Base-by-base conservation (phyloP, 176 grass and related monocot genomes). In the Carex parvula region DNA sequence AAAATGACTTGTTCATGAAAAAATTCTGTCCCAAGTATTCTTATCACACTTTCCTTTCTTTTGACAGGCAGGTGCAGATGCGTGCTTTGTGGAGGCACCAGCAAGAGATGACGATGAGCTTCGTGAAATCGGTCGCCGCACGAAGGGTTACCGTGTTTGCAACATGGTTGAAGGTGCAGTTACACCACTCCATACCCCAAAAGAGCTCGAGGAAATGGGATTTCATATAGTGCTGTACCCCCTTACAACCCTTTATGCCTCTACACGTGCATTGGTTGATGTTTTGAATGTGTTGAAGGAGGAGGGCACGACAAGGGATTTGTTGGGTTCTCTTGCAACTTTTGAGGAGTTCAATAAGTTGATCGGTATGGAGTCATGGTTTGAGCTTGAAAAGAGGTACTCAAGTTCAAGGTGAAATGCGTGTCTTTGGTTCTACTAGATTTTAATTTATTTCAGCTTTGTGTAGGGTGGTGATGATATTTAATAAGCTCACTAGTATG, bases 101-200 rank as follows among this genome's bases (percentile, higher is more conserved):
- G 37, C 37, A 39, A 72, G 89, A 65, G 59, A 74, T 63, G 85
- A 90, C 57, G 77, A 82, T 8, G 89, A 90, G 48, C 75, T 90
- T 67, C 72, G 50, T 50, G 82, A 90, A 72, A 81, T 90, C 9
- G 68, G 75, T 21, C 59, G 24, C 65, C 76, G 50, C 32, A 90
- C 85, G 0, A 68, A 37, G 20, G 85, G 85, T 8, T 90, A 85
- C 48, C 67, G 82, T 17, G 85, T 87, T 26, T 84, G 73, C 81
- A 90, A 87, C 85, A 87, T 90, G 89, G 81, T 90, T 46, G 82
- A 90, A 81, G 89, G 89, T 24, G 85, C 85, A 6, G 60, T 81
- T 24, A 90, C 89, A 24, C 89, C 89, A 48, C 73, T 90, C 6
- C 89, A 87, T 81, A 87, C 82, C 1, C 76, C 81, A 6, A 81